Base-by-base conservation (phyloP, 2,329 filamentous ascomycete species). In the Botrytis fabae region DNA sequence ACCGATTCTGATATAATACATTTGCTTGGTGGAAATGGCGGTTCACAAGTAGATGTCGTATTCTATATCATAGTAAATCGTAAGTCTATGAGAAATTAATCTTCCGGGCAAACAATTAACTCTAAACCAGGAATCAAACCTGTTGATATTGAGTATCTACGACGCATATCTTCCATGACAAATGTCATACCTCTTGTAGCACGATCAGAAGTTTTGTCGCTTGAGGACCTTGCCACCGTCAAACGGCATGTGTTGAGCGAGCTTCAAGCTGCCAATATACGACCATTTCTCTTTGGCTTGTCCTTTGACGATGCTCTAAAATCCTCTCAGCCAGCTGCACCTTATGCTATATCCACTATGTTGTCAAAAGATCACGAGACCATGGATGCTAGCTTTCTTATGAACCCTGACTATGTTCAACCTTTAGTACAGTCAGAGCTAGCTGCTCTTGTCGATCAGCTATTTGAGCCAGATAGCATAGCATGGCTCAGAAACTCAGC, bases 341-440 rank as follows among this genome's bases (percentile, higher is more conserved):
- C 91, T 4, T 97, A 93, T 79, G 90, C 93, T 0, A 87, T 97
- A 32, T 98, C 95, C 1, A 96, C 92, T 32, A 88, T 88, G 20
- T 85, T 88, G 38, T 89, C 87, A 1, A 88, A 88, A 35, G 94
- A 98, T 78, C 84, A 90, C 74, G 93, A 97, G 57, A 90, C 87
- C 61, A 97, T 98, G 91, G 95, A 98, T 81, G 95, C 95, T 28
- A 97, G 94, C 78, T 85, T 97, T 0, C 86, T 98, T 28, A 98
- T 98, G 95, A 94, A 91, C 72, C 91, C 95, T 1, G 93, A 96
- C 78, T 98, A 98, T 80, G 85, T 96, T 22, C 91, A 93, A 75
- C 95, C 95, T 1, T 85, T 98, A 7, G 83, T 93, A 4, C 83
- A 88, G 0, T 96, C 94, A 14, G 95, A 98, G 73, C 87, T 98